phyloP scores from a whole-genome alignment of 352 stramenopile genomes.

The Pythium scleroteichum region DNA sequence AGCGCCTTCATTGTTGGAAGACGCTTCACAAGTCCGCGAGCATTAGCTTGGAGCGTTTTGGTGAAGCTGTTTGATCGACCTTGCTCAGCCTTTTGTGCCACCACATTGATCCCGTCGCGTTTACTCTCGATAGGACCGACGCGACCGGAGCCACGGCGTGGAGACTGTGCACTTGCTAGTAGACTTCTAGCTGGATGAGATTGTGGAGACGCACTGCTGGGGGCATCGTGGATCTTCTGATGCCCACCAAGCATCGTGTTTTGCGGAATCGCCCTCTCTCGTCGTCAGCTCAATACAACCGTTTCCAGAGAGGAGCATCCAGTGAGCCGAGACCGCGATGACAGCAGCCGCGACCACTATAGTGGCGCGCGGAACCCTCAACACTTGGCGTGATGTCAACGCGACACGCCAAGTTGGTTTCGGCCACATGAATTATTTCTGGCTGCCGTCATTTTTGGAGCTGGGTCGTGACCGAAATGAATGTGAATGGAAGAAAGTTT shows the following conservation, averaged over 20 bases:
- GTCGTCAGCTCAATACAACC: not conserved
- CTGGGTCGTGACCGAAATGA: not conserved
- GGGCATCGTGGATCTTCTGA: not conserved
- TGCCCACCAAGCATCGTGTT: not conserved
- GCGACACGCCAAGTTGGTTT: not conserved
- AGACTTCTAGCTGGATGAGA: not conserved
- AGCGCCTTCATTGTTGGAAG: conserved; percentile 48
- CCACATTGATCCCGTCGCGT: not conserved
- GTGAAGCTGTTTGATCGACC: conserved; percentile 34
- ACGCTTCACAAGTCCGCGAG: conserved; percentile 27
- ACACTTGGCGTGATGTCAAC: conserved; percentile 1
- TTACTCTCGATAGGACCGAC: conserved; percentile 21
- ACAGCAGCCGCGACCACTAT: not conserved
- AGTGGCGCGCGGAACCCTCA: not conserved
- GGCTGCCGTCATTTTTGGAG: not conserved
- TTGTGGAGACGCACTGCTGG: not conserved
- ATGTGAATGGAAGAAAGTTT: no score
- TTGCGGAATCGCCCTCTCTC: not conserved
- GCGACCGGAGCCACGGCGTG: conserved; percentile 13
- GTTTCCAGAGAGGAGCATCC: not conserved
- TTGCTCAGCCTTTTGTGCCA: conserved; percentile 9
- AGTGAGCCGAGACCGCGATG: not conserved
- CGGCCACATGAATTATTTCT: not conserved
- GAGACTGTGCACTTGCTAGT: not conserved
- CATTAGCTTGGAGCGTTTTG: conserved; percentile 43